phyloP scores from a whole-genome alignment of 441 rosid species.

The Populus trichocarpa region DNA sequence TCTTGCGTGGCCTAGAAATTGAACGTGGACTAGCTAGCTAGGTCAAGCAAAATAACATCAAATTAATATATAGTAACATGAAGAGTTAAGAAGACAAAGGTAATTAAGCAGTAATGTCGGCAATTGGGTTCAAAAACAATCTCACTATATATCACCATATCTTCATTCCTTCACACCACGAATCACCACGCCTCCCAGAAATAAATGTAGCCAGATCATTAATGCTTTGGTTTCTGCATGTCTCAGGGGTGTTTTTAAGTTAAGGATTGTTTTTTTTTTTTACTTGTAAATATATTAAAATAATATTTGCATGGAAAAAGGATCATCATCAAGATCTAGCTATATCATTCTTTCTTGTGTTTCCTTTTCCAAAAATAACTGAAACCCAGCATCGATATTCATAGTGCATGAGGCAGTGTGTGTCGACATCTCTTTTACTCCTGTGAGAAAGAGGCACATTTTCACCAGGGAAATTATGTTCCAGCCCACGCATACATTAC shows the following conservation, averaged over 20 bases:
- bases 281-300: no score
- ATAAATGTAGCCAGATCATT: constrained; percentile 17
- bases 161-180: constrained; percentile 14
- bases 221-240: no score
- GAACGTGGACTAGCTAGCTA: neutral
- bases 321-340: constrained; percentile 14
- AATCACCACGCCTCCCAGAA: constrained; percentile 27
- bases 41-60: neutral
- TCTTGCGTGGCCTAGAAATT: neutral
- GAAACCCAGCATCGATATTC: neutral
- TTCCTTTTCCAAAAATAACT: constrained; percentile 15
- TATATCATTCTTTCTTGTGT: constrained; percentile 8
- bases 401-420: neutral
- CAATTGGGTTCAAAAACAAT: neutral
- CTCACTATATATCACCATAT: constrained; percentile 30
- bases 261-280: no score
- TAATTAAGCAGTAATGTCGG: no score
- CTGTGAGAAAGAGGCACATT: constrained; percentile 3
- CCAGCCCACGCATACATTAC: neutral
- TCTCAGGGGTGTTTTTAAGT: no score
- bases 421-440: neutral
- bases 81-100: neutral
- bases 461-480: constrained; percentile 15
- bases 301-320: neutral
- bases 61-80: neutral